Evolutionary conservation across 495 filamentous ascomycete genomes (phyloP).

Genomic region (Polyplosphaeria fusca): DNA sequence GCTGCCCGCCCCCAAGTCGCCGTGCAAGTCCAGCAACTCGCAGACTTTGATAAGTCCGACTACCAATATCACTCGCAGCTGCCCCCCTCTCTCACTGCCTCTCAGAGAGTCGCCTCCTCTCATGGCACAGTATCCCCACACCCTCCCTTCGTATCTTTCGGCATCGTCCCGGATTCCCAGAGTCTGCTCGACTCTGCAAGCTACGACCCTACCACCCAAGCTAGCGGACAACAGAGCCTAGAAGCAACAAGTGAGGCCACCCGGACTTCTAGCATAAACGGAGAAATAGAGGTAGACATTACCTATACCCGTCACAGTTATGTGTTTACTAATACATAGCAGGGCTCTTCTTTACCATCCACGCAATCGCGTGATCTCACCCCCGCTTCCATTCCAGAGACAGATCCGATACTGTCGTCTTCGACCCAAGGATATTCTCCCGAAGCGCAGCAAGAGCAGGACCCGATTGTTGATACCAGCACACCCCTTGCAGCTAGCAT

Average conservation of each 20-base stretch:
- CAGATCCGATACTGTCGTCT: background rate
- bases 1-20: background rate
- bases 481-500: too few species aligned
- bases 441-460: too few species aligned
- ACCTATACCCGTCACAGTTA: background rate
- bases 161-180: conserved; percentile 13
- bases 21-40: background rate
- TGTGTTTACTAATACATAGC: background rate
- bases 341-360: background rate
- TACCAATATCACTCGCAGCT: background rate
- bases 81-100: background rate
- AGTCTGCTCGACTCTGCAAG: background rate
- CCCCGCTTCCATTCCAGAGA: background rate
- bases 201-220: conserved; percentile 4
- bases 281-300: background rate
- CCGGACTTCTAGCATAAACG: background rate
- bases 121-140: background rate
- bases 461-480: too few species aligned
- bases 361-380: background rate
- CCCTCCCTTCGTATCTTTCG: background rate
- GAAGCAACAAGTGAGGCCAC: background rate
- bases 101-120: background rate
- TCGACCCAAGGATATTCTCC: background rate
- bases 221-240: background rate
- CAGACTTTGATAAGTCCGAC: conserved; percentile 8